phyloP scores from a whole-genome alignment of 371 early-diverging fungal species.

The Chytridiales sp. region DNA sequence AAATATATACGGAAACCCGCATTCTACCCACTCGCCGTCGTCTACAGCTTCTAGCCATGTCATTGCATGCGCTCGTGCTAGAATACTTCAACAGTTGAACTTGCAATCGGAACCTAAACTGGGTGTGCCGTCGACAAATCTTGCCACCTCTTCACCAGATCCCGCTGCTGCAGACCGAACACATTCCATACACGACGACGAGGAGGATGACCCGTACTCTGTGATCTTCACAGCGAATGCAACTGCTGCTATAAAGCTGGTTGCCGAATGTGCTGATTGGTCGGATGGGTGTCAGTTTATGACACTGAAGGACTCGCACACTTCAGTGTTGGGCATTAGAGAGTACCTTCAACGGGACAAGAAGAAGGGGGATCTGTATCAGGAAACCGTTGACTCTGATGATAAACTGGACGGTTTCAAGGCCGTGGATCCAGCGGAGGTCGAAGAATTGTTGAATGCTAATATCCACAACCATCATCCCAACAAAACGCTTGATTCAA shows the following conservation, averaged over 20 bases:
- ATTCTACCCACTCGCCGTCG: conserved; percentile 59
- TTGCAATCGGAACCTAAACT: background rate
- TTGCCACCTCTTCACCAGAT: conserved; percentile 30
- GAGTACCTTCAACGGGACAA: conserved; percentile 33
- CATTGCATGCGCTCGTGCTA: conserved; percentile 18
- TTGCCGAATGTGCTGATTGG: conserved; percentile 41
- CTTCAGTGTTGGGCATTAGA: conserved; percentile 68
- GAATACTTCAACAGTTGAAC: conserved; percentile 24
- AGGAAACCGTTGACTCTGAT: background rate
- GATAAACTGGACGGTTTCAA: conserved; percentile 24
- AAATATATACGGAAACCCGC: conserved; percentile 68
- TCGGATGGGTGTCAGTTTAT: conserved; percentile 40
- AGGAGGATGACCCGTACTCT: too few relatives aligned
- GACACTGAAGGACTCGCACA: conserved; percentile 62
- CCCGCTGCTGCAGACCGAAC: too few relatives aligned
- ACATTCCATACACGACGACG: too few relatives aligned
- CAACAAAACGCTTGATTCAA: background rate
- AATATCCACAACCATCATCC: background rate
- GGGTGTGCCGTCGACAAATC: too few relatives aligned
- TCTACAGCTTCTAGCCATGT: conserved; percentile 5
- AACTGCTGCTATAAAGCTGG: conserved; percentile 40
- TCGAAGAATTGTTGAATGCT: conserved; percentile 16
- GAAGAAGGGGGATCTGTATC: background rate
- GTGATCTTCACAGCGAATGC: conserved; percentile 46
- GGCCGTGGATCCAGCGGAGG: conserved; percentile 10